Evolutionary conservation across 2,329 filamentous ascomycete genomes (phyloP).

Genomic region (Huntiella abstrusa): DNA sequence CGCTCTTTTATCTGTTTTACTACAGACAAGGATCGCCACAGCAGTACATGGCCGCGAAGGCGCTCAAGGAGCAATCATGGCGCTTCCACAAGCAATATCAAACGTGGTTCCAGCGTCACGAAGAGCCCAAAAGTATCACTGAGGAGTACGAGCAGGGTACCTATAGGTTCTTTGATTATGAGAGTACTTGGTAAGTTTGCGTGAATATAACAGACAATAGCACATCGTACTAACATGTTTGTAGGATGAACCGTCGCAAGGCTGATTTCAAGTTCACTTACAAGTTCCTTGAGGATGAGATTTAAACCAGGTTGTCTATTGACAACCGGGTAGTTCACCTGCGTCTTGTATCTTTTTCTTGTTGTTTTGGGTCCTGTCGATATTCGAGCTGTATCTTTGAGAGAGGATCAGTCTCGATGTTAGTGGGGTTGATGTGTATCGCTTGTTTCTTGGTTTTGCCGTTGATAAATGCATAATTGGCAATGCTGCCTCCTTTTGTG

Average conservation of each 20-base stretch:
- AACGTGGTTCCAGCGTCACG: constrained; percentile 97
- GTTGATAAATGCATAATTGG: too few relatives aligned
- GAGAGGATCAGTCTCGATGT: too few relatives aligned
- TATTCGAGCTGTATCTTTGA: too few relatives aligned
- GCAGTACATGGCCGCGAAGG: constrained; percentile 86
- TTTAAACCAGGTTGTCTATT: constrained; percentile 23
- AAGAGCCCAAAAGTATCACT: constrained; percentile 95
- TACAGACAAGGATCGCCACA: constrained; percentile 94
- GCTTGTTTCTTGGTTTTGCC: too few relatives aligned
- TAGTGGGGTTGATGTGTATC: too few relatives aligned
- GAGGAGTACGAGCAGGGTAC: constrained; percentile 98
- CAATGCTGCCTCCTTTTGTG: too few relatives aligned
- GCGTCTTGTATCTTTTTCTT: too few relatives aligned
- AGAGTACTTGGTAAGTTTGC: constrained; percentile 76
- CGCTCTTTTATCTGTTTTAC: constrained; percentile 97
- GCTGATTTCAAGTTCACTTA: constrained; percentile 97
- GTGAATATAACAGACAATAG: neutral
- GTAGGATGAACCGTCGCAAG: constrained; percentile 95
- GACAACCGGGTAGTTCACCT: neutral
- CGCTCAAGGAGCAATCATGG: constrained; percentile 97
- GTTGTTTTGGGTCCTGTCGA: too few relatives aligned
- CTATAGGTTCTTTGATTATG: constrained; percentile 98
- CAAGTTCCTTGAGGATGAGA: constrained; percentile 91
- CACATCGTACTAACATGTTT: neutral
- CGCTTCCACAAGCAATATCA: constrained; percentile 99